Evolutionary conservation across 2,329 filamentous ascomycete species (phyloP), one percentile per base, ranked within the genome.

Genomic region (Ceratocystis eucalypticola): DNA sequence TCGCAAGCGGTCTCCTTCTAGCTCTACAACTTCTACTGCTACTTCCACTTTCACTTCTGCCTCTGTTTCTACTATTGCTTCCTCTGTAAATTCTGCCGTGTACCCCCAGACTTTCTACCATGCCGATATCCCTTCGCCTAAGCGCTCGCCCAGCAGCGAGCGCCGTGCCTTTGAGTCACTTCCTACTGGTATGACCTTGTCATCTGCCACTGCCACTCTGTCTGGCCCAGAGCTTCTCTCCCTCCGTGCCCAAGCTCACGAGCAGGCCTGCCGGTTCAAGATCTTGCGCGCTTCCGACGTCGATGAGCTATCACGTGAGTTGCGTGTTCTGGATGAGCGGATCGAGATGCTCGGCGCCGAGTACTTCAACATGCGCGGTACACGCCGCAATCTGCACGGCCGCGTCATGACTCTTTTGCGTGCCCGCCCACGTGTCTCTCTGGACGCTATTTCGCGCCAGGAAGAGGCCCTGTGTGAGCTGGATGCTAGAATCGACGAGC

Each of bases 381-480:
- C 88, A 0, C 85, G 89, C 33, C 87, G 88, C 70, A 90, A 88
- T 72, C 81, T 92, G 3, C 89, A 92, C 72, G 82, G 82, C 6
- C 83, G 89, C 57, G 90, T 92, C 76, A 89, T 89, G 75, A 84
- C 87, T 65, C 90, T 90, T 71, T 81, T 92, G 8, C 86, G 87
- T 63, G 83, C 87, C 41, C 82, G 84, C 4, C 84, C 86, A 66
- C 86, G 84, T 70, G 90, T 91, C 73, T 89, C 85, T 70, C 82
- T 86, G 69, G 88, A 91, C 69, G 85, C 85, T 22, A 84, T 93
- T 74, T 79, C 92, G 53, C 89, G 88, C 76, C 88, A 92, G 73
- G 88, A 92, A 74, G 88, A 92, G 74, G 87, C 88, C 1, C 79
- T 93, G 10, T 84, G 85, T 1, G 88, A 91, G 73, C 81, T 93